Evolutionary conservation across 176 grass and related monocot genomes (phyloP), one percentile per base, ranked within the genome.

Genomic region (Triticum monococcum): DNA sequence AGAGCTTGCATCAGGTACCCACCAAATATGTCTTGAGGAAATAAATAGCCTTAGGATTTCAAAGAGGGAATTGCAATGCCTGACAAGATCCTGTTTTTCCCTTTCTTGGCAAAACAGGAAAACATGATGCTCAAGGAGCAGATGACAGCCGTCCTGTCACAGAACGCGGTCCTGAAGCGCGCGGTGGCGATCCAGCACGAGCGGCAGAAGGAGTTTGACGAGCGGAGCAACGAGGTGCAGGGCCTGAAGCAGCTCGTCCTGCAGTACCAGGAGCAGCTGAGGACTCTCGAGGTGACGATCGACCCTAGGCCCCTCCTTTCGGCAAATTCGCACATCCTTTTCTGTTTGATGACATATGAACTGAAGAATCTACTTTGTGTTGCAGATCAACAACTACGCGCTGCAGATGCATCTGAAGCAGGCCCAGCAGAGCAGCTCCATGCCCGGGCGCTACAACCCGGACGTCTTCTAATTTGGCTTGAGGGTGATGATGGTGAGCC

Each of bases 181-280:
- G 95, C 95, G 0, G 95, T 98, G 25, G 83, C 91, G 14, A 95
- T 98, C 82, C 95, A 98, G 35, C 95, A 98, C 32, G 93, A 98
- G 71, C 82, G 93, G 35, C 95, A 95, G 77, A 98, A 90, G 85
- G 90, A 93, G 80, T 92, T 76, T 9, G 92, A 91, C 4, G 86
- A 89, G 59, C 84, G 62, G 65, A 87, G 62, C 54, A 85, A 95
- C 45, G 95, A 98, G 84, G 68, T 93, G 83, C 83, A 89, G 12
- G 90, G 86, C 43, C 73, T 95, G 91, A 98, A 95, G 75, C 95
- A 95, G 75, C 83, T 98, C 13, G 85, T 95, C 62, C 41, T 94
- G 64, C 93, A 98, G 77, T 95, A 91, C 68, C 93, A 98, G 79
- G 95, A 95, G 75, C 93, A 95, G 75, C 63, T 98, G 56, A 87